Base-by-base conservation (phyloP, 495 filamentous ascomycete species). In the Paragyromitra xinjiangensis region DNA sequence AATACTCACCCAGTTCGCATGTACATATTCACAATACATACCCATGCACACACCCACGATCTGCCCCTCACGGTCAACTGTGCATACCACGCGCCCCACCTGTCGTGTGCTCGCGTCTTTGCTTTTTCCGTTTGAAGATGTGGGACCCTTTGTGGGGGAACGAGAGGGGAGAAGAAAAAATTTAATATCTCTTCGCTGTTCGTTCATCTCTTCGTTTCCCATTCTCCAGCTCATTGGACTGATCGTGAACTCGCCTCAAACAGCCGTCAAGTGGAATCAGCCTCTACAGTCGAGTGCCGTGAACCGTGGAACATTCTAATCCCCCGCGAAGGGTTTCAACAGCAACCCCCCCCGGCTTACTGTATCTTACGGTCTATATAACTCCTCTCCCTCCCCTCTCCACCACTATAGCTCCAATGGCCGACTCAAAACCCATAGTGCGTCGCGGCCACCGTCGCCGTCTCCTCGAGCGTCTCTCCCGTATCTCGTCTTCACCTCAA, bases 401-500 rank as follows among this genome's bases (percentile, higher is more conserved):
- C 39, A 55, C n/a, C 55, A 0, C 4, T 2, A 12, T 3, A 64
- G 62, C 62, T 50, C 45, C 39, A 63, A 71, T 71, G 56, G 53
- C 71, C 16, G 37, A 53, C 22, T 4, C 48, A 8, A 50, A 40
- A n/a, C 34, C 42, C 6, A 16, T 45, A 8, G 8, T 56, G 3
- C 73, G 65, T 6, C 73, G 58, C 39, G 55, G 58, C 45, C 70
- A 92, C 26, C 88, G 92, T 42, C 89, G 90, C 69, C 90, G 90
- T 64, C 85, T 98, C 51, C 84, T 97, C 24, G 90, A 93, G 73
- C 90, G 89, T 62, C 87, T 99, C 62, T 91, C 96, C 79, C 92
- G 94, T 53, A 95, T 98, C 72, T 92, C 94, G 16, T 98, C 95
- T 1, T 94, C 92, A 1, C 92, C 93, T 9, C 91, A 92, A 26